Conservation (phyloP, 1,139 yeast species). For the Blastobotrys serpentis region DNA sequence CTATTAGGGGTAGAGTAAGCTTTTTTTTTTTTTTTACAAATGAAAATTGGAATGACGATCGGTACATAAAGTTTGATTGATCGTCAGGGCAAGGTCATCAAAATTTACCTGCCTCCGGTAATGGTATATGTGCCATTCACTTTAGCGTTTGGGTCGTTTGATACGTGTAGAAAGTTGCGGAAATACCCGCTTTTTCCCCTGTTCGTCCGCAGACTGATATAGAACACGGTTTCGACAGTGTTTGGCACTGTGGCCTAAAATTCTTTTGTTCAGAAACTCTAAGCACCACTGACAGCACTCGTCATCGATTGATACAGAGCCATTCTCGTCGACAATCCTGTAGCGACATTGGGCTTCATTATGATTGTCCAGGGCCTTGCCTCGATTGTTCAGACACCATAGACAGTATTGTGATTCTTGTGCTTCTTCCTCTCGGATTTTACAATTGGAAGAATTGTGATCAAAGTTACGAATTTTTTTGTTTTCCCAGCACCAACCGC, state of each 20-base stretch:
- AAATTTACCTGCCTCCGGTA: no score
- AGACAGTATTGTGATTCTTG: not conserved
- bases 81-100: no score
- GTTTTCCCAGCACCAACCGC: conserved; percentile 6
- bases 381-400: conserved; percentile 1
- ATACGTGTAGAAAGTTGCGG: not conserved
- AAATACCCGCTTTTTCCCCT: not conserved
- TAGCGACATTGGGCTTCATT: not conserved
- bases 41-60: not conserved
- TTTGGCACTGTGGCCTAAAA: not conserved
- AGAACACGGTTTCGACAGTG: not conserved
- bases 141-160: not conserved
- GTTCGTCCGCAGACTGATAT: not conserved
- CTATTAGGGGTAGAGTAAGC: no score
- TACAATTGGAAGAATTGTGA: not conserved
- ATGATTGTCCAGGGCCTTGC: not conserved
- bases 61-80: not conserved
- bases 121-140: no score
- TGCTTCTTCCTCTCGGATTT: not conserved
- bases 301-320: not conserved
- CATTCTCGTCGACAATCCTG: not conserved
- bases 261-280: not conserved
- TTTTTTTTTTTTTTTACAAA: not conserved
- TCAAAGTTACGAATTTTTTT: not conserved
- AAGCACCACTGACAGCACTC: conserved; percentile 4